These are phyloP conservation scores for Cladosporium phlei DNA, from an alignment of 2,329 filamentous ascomycete species.

Conservation along the genomic window DNA sequence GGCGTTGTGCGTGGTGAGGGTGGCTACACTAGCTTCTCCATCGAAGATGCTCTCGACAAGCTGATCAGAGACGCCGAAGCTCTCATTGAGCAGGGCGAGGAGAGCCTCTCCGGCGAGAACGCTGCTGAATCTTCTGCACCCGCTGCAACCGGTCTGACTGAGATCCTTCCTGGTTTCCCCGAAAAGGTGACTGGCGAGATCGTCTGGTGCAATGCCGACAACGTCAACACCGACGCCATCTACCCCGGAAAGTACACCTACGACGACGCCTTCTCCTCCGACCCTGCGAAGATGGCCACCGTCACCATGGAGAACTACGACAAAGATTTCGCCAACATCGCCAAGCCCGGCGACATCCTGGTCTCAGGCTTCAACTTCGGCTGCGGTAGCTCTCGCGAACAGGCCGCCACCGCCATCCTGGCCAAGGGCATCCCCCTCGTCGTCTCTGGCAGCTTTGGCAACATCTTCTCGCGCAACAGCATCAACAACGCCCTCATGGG, in stretches of 20 bases:
- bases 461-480: conserved; percentile 74
- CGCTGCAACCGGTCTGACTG: conserved; percentile 45
- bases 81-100: conserved; percentile 53
- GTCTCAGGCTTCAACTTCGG: conserved; percentile 88
- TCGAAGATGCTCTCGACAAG: conserved; percentile 67
- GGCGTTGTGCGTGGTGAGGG: conserved; percentile 69
- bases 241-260: conserved; percentile 93
- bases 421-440: conserved; percentile 77
- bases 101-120: conserved; percentile 33
- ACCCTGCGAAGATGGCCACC: conserved; percentile 73
- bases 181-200: conserved; percentile 80
- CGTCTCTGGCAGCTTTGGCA: conserved; percentile 73
- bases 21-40: conserved; percentile 58
- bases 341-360: conserved; percentile 69
- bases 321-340: conserved; percentile 58
- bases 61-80: conserved; percentile 64
- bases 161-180: conserved; percentile 81
- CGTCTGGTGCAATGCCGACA: conserved; percentile 77
- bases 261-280: conserved; percentile 73
- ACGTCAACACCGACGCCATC: conserved; percentile 88
- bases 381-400: conserved; percentile 73
- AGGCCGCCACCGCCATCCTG: conserved; percentile 81
- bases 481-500: conserved; percentile 76
- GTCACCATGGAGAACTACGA: conserved; percentile 97
- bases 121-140: conserved; percentile 29